Evolutionary conservation across 768 basidiomycete genomes (phyloP).

Genomic region (Suillus subluteus): DNA sequence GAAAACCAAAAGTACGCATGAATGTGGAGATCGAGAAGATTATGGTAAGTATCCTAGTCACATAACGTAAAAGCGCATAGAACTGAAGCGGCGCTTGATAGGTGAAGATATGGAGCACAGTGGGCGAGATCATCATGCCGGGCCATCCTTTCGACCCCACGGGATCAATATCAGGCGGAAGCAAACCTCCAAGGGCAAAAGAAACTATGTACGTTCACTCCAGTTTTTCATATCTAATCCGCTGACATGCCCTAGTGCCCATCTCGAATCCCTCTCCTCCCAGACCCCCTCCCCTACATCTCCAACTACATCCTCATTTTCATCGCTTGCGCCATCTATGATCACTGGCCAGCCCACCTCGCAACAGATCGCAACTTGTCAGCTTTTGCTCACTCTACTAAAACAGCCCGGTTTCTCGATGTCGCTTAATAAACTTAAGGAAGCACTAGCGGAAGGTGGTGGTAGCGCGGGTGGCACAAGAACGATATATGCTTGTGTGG

Average conservation of each 20-base stretch:
- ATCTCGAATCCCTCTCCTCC: conserved; percentile 58
- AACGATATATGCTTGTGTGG: conserved; percentile 78
- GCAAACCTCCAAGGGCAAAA: conserved; percentile 53
- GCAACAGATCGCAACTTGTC: conserved; percentile 74
- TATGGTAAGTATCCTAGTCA: conserved; percentile 47
- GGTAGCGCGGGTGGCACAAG: conserved; percentile 55
- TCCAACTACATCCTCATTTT: conserved; percentile 57
- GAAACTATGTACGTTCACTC: conserved; percentile 60
- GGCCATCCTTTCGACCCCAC: conserved; percentile 46
- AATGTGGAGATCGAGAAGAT: conserved; percentile 68
- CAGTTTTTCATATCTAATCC: conserved; percentile 8
- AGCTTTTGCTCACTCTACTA: conserved; percentile 64
- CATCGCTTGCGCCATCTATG: conserved; percentile 43
- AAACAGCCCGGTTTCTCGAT: conserved; percentile 57
- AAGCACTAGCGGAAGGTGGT: conserved; percentile 47
- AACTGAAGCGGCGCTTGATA: conserved; percentile 70
- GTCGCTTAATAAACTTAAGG: conserved; percentile 66
- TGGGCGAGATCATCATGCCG: conserved; percentile 67
- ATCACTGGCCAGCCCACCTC: conserved; percentile 48
- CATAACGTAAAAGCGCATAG: not conserved
- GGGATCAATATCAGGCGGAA: conserved; percentile 29
- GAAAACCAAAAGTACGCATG: conserved; percentile 48
- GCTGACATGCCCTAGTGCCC: conserved; percentile 42
- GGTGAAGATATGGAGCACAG: conserved; percentile 71
- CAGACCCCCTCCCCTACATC: conserved; percentile 57